Base-by-base conservation (phyloP, 1,284 basidiomycete species). In the Termitomyces sp. region DNA sequence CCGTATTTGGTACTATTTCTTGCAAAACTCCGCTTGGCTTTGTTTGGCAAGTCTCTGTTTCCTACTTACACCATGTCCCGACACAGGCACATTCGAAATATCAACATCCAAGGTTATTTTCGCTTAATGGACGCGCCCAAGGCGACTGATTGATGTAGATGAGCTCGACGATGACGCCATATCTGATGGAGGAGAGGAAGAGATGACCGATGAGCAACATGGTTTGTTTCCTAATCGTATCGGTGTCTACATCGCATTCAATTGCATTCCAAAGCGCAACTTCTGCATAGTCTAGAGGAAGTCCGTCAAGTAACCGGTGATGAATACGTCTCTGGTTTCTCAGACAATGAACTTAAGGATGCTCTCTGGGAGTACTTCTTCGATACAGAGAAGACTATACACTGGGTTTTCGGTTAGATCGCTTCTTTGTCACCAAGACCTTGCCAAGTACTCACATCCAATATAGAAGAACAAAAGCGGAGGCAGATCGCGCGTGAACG, bases 281-380 rank as follows among this genome's bases (percentile, higher is more conserved):
- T 97, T 76, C 79, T 81, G 47, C 76, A 83, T 31, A 87, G 83
- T 5, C 63, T 94, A 33, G 84, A 87, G 19, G 75, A 82, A 60
- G 82, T 94, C 17, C 78, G 85, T 55, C 71, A 76, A 13, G 69
- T 88, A 15, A 69, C 97, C 39, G 92, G 92, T 21, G 75, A 82
- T 58, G 78, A 85, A 65, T 79, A 77, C 6, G 65, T 73, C 41
- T 86, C 85, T 33, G 86, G 84, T 15, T 73, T 96, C 48, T 76
- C 87, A 36, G 91, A 96, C 67, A 70, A 73, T 39, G 79, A 83
- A 50, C 90, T 99, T 68, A 84, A 82, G 64, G 89, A 94, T 61
- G 79, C 82, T 1, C 75, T 98, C 43, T 98, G 94, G 89, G 86
- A 98, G 62, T 84, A 79, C 63, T 92, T 90, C 72, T 98, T 97